Evolutionary conservation across 2,329 filamentous ascomycete species (phyloP).

Genomic region (Phaeoacremonium minimum): DNA sequence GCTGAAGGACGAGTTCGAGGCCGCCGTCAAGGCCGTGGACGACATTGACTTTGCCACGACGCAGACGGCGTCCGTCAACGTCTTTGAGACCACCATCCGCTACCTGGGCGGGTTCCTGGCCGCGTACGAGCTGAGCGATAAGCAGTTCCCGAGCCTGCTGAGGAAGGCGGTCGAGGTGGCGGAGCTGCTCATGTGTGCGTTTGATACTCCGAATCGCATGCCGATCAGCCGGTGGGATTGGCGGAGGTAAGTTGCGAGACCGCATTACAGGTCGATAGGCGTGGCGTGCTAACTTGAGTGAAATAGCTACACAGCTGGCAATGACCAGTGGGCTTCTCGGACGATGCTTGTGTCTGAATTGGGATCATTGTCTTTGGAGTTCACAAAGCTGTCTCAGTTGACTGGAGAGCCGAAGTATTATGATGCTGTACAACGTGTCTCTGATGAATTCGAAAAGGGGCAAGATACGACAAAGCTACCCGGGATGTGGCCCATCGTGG

Average conservation of each 20-base stretch:
- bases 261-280: too few species aligned
- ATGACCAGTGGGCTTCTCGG: conserved; percentile 37
- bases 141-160: conserved; percentile 47
- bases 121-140: conserved; percentile 64
- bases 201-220: conserved; percentile 66
- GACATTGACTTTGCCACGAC: conserved; percentile 58
- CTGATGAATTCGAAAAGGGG: conserved; percentile 46
- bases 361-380: conserved; percentile 57
- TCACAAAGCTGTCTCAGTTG: conserved; percentile 61
- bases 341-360: conserved; percentile 42
- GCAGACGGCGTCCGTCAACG: conserved; percentile 46
- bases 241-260: conserved; percentile 28
- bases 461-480: conserved; percentile 53
- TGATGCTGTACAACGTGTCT: conserved; percentile 56
- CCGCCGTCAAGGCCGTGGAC: conserved; percentile 54
- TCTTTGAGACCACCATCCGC: conserved; percentile 69
- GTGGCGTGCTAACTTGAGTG: not conserved
- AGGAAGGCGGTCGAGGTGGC: conserved; percentile 60
- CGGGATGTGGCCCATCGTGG: conserved; percentile 56
- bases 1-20: conserved; percentile 59
- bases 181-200: conserved; percentile 60
- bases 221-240: conserved; percentile 56
- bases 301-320: conserved; percentile 38
- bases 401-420: conserved; percentile 58
- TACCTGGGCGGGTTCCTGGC: conserved; percentile 66